phyloP scores from a whole-genome alignment of 768 basidiomycete species.

The Trametes gibbosa region DNA sequence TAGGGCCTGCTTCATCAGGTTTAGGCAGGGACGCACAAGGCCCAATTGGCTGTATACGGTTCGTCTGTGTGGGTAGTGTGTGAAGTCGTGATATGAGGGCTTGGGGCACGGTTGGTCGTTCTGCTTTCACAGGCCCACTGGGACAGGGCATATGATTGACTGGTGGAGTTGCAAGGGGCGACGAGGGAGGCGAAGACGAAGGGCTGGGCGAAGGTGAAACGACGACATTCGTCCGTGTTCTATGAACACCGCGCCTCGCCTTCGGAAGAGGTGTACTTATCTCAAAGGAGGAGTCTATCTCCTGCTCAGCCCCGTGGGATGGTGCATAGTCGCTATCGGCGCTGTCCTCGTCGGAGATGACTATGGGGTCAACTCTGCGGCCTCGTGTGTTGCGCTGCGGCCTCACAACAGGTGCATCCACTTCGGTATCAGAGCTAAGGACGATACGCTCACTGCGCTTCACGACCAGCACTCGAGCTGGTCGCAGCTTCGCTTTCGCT shows the following conservation, averaged over 20 bases:
- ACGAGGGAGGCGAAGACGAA: neutral
- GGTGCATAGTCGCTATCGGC: slow-evolving; percentile 8
- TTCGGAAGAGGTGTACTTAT: neutral
- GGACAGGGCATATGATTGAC: neutral
- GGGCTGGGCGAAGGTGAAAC: slow-evolving; percentile 11
- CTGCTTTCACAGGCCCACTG: no score
- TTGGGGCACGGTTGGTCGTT: neutral
- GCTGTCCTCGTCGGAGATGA: slow-evolving; percentile 16
- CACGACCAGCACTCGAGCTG: neutral
- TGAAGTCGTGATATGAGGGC: neutral
- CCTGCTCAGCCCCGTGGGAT: neutral
- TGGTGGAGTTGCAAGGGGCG: neutral
- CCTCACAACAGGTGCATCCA: neutral
- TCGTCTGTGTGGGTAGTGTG: neutral
- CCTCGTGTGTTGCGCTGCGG: slow-evolving; percentile 1
- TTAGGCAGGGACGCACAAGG: slow-evolving; percentile 7
- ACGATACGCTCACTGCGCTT: neutral
- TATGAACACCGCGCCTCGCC: neutral
- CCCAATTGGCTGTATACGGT: neutral
- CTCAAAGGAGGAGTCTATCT: neutral
- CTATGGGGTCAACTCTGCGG: slow-evolving; percentile 1
- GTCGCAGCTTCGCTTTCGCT: neutral
- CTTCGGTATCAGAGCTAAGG: slow-evolving; percentile 7
- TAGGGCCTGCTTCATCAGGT: slow-evolving; percentile 5
- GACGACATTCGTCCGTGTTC: neutral